Conservation (phyloP, 208 protist genomes). For the Trypanosoma platydactyli region DNA sequence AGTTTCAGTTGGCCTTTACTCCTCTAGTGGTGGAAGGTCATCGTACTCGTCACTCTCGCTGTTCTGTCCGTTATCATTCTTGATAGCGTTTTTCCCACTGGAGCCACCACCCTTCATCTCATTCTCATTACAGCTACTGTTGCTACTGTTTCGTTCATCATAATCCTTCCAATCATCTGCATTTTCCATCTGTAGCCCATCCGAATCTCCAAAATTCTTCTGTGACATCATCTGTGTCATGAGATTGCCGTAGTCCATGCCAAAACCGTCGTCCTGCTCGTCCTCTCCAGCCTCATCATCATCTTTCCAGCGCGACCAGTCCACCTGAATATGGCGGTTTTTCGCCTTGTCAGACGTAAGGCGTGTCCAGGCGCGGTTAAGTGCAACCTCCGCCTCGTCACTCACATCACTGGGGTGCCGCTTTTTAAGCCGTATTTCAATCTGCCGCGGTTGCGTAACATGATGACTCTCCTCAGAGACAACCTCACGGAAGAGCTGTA, state of each 20-base stretch:
- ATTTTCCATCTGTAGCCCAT: slow-evolving; percentile 21
- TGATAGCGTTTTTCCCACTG: not conserved
- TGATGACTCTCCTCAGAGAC: slow-evolving; percentile 74
- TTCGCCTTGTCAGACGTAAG: slow-evolving; percentile 69
- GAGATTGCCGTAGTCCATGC: slow-evolving; percentile 31
- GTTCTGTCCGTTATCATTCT: slow-evolving; percentile 5
- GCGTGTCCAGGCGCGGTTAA: slow-evolving; percentile 63
- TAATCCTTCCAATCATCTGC: not conserved
- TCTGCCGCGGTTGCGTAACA: slow-evolving; percentile 68
- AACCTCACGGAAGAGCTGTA: slow-evolving; percentile 66
- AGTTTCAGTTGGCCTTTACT: slow-evolving; percentile 3
- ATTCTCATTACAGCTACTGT: not conserved
- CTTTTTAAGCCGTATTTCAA: slow-evolving; percentile 83
- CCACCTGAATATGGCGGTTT: slow-evolving; percentile 71
- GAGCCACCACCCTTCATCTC: not conserved
- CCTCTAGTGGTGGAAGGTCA: slow-evolving; percentile 37
- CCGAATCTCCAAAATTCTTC: slow-evolving; percentile 33
- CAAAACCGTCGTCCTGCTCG: slow-evolving; percentile 32
- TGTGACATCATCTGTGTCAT: slow-evolving; percentile 35
- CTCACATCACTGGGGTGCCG: slow-evolving; percentile 15
- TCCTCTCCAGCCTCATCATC: slow-evolving; percentile 50
- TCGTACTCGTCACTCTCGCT: slow-evolving; percentile 27
- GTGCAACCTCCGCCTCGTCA: slow-evolving; percentile 44
- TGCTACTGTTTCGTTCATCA: not conserved
- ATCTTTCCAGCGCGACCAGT: slow-evolving; percentile 87